Base-by-base conservation (phyloP, 2,329 filamentous ascomycete genomes). In the Simplicillium sp. region DNA sequence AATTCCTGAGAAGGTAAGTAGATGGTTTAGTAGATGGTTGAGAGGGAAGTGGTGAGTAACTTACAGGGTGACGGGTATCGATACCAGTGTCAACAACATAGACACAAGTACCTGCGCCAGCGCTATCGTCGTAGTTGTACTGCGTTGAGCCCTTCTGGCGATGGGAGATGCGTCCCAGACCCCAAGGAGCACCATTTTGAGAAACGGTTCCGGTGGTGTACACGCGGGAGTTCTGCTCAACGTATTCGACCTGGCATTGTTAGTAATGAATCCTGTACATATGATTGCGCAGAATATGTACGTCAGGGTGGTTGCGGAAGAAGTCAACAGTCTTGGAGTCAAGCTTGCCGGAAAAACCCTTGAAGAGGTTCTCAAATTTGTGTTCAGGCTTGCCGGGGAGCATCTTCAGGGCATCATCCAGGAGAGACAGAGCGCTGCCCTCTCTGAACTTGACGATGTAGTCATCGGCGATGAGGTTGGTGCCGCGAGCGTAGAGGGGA, bases 221-320 rank as follows among this genome's bases (percentile, higher is more conserved):
- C 29, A 65, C 50, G 13, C 50, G 44, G 25, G 47, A 50, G 37
- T 66, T 60, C 29, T 57, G 56, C 50, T 65, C 60, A 9, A 65
- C 49, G 42, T 58, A 63, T 4, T 56, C 54, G 28, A 64, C 58
- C 47, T 50, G 15, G 20, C 16, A 20, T 12, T 9, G 3, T 16
- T 11, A 15, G 20, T 18, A 13, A 11, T 29, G 25, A 17, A 16
- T 13, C 13, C 32, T 31, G 36, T 2, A n/a, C 4, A 29, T 16
- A 29, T 13, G 16, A 32, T 20, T 29, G 17, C 17, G 37, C 31
- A 28, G 5, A 28, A 15, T 13, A 14, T 34, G 36, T 38, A 46
- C 45, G 13, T 44, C 38, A 7, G 49, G 49, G 41, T 50, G 42
- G 16, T 44, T 38, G 15, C 44, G 42, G 14, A 51, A 38, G 9